Base-by-base conservation (phyloP, 2,329 filamentous ascomycete species). In the Beauveria scarabaeidicola region DNA sequence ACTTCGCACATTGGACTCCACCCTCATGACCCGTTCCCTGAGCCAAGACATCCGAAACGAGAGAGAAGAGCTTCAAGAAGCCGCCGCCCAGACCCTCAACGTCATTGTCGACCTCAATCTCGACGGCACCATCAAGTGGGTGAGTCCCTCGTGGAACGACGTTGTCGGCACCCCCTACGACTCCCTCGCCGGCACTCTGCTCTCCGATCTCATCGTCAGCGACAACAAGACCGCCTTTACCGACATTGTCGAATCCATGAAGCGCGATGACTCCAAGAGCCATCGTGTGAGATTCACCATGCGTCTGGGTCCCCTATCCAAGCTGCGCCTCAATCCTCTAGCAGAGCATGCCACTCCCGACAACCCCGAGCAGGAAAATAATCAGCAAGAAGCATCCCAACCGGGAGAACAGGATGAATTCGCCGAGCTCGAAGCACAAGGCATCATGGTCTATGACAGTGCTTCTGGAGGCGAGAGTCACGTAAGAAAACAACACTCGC, bases 371-470 rank as follows among this genome's bases (percentile, higher is more conserved):
- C 61, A 53, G 51, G 17, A 72, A 76, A n/a, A 73, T 80, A 56
- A 75, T 80, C 29, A 51, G 52, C n/a, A 48, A 43, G 51, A 44
- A 32, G 64, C 23, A 52, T 9, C 25, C 1, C 50, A 29, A 9
- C 48, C 48, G 9, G 40, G 40, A 47, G 57, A 59, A 29, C 57
- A 46, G 3, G 57, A 68, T 60, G 79, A 73, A 59, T 63, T 84
- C 43, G 80, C 96, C 62, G 88, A 91, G 63, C 82, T 99, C 61
- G 95, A 99, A 75, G 95, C 90, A 7, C 94, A 99, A 74, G 94
- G 94, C 23, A 99, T 99, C 69, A 96, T 97, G 88, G 91, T 97
- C 7, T 97, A 96, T 71, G 92, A 97, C 72, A 86, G 89, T 63
- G 83, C 88, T 13, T 90, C 91, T 41, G 91, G 91, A 55, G 88